Percentiles rank a stretch among this genome's conserved stretches.
Evolutionary conservation across 2,329 filamentous ascomycete species (phyloP).

Genomic region (Pseudogymnoascus sp.): DNA sequence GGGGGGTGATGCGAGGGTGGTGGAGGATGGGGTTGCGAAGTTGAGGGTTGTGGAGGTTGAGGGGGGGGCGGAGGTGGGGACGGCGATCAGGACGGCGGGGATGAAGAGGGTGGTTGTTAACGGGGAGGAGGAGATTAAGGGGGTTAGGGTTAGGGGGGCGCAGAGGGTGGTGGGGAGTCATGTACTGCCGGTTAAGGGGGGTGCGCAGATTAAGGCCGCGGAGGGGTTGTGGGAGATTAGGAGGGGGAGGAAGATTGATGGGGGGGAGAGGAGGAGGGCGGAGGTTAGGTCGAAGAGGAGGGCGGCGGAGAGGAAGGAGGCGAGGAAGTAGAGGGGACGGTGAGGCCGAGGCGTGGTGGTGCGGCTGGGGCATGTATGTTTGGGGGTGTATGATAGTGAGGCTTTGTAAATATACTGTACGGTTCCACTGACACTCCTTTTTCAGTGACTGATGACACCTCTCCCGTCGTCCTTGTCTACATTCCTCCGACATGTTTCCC

Average conservation of each 20-base stretch:
- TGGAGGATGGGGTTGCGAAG: conserved; percentile 48
- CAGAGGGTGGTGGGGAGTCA: conserved; percentile 68
- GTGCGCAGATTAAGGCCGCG: conserved; percentile 58
- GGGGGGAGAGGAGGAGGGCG: conserved; percentile 82
- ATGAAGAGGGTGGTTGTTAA: conserved; percentile 54
- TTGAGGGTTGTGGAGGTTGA: conserved; percentile 40
- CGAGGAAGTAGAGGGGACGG: conserved; percentile 28
- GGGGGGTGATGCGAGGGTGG: conserved; percentile 72
- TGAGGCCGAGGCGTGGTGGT: not conserved
- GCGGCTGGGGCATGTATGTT: not conserved
- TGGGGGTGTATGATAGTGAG: not conserved
- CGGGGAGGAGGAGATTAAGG: conserved; percentile 42
- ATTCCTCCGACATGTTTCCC: not conserved
- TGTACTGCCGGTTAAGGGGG: conserved; percentile 58
- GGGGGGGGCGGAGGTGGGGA: conserved; percentile 21
- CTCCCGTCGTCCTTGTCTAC: not conserved
- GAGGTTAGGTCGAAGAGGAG: conserved; percentile 83
- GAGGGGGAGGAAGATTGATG: conserved; percentile 85
- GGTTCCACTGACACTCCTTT: not conserved
- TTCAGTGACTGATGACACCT: not conserved
- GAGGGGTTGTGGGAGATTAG: conserved; percentile 93
- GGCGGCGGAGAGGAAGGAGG: conserved; percentile 53
- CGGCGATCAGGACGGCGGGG: conserved; percentile 44
- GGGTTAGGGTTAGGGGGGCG: conserved; percentile 60
- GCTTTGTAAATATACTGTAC: not conserved